A percentile compares a stretch with the other conserved stretches of the same genome.
phyloP scores from a whole-genome alignment of 495 filamentous ascomycete genomes.

The Chaetomium tenue region DNA sequence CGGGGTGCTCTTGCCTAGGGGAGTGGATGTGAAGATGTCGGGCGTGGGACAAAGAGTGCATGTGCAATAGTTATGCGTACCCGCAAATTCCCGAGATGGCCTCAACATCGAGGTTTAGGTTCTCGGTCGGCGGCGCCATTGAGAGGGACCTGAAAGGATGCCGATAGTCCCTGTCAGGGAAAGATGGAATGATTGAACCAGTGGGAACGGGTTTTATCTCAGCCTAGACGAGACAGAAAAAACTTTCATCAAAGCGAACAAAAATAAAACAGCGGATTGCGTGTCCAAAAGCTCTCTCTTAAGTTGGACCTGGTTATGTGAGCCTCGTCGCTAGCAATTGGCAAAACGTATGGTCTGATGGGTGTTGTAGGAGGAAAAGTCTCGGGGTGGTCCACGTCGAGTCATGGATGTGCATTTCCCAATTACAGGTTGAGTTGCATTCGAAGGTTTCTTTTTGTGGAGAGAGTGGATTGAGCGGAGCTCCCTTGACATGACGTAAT shows the following conservation, averaged over 20 bases:
- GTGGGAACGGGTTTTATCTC: not conserved
- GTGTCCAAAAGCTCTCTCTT: not conserved
- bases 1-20: not conserved
- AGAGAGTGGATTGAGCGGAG: not conserved
- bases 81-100: conserved; percentile 88
- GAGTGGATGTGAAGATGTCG: not conserved
- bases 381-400: not conserved
- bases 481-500: not conserved
- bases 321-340: too few species aligned
- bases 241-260: not conserved
- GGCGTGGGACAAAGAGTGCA: too few species aligned
- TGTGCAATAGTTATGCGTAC: conserved; percentile 42
- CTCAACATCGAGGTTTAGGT: conserved; percentile 72
- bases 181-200: not conserved
- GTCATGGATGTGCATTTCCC: too few species aligned
- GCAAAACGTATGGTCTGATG: too few species aligned
- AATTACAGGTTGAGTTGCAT: not conserved
- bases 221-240: not conserved
- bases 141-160: not conserved
- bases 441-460: conserved; percentile 17
- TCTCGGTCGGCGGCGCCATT: conserved; percentile 70
- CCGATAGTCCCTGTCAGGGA: not conserved
- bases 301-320: too few species aligned
- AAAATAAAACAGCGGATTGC: not conserved
- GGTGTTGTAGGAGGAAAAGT: too few species aligned